phyloP scores from a whole-genome alignment of 108 stramenopile species.

The Hondaea fermentalgiana region DNA sequence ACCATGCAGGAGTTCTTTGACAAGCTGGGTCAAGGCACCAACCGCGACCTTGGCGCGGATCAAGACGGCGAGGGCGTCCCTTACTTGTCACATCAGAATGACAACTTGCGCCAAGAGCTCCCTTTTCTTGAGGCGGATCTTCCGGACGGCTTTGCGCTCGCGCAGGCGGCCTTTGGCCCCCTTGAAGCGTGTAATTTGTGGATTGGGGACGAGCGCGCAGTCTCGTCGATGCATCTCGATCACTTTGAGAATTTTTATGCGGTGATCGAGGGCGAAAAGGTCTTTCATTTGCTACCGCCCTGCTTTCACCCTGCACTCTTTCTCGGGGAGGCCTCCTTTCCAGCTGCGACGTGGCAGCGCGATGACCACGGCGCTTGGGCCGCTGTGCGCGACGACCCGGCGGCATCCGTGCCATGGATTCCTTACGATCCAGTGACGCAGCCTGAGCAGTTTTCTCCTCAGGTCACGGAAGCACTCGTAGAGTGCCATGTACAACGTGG shows the following conservation, averaged over 20 bases:
- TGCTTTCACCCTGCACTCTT: slow-evolving; percentile 65
- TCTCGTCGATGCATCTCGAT: slow-evolving; percentile 89
- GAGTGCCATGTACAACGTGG: slow-evolving; percentile 32
- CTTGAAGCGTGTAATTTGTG: slow-evolving; percentile 89
- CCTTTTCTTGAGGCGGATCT: slow-evolving; percentile 38
- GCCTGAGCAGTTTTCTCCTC: slow-evolving; percentile 31
- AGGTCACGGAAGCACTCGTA: not conserved
- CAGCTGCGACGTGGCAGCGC: slow-evolving; percentile 17
- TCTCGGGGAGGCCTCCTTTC: slow-evolving; percentile 41
- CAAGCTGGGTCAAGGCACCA: slow-evolving; percentile 24
- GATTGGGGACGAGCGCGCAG: slow-evolving; percentile 78
- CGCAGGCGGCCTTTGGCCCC: slow-evolving; percentile 47
- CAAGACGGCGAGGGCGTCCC: slow-evolving; percentile 33
- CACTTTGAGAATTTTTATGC: slow-evolving; percentile 88
- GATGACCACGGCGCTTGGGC: not conserved
- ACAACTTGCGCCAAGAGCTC: slow-evolving; percentile 64
- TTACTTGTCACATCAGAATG: slow-evolving; percentile 68
- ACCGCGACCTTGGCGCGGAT: not conserved
- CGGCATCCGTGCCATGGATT: slow-evolving; percentile 27
- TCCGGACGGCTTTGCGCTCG: slow-evolving; percentile 41
- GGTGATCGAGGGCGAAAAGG: slow-evolving; percentile 78
- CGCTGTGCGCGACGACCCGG: not conserved
- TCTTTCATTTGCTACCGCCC: slow-evolving; percentile 78
- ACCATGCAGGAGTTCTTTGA: slow-evolving; percentile 48
- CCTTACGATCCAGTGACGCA: slow-evolving; percentile 29